Base-by-base conservation (phyloP, 1,139 yeast species). In the Blastobotrys persicus region DNA sequence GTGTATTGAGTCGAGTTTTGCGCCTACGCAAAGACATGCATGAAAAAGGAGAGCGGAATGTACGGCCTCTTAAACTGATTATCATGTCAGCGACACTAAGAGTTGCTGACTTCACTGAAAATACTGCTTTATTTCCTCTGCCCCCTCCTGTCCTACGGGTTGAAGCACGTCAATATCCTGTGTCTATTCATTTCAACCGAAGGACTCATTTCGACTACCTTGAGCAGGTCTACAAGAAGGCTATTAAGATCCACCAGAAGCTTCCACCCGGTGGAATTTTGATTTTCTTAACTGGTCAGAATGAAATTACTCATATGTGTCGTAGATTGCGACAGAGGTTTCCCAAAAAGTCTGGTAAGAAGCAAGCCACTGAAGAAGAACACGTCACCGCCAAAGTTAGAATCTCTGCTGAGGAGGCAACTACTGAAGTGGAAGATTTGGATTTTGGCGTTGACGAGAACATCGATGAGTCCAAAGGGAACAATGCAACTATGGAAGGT, bases 141-240 rank as follows among this genome's bases (percentile, higher is more conserved):
- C 86, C 95, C 0, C 98, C 98, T 1, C 98, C 98, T 2, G 80
- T 94, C 31, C 71, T 94, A 42, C 84, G 85, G 57, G 89, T 94
- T n/a, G 91, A 86, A 49, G 95, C 98, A 0, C 80, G 99, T 66
- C 98, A 92, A 64, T 89, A 79, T 63, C 97, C 98, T 0, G 98
- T 94, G 0, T 82, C 96, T 13, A 77, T 86, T 16, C 99, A 94
- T 68, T 94, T 94, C 71, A 88, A 84, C 68, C 79, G 85, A 55
- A 79, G 80, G 34, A 94, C 99, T 0, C 75, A 81, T 1, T 80
- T 72, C 55, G 83, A 91, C 54, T 94, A 92, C 62, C 73, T 85
- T 38, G 96, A 87, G 37, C 98, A 92, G 63, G 94, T 95, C 0
- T 87, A 82, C 62, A 79, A 79, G 55, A 94, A 92, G 64, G 76